phyloP scores from a whole-genome alignment of 768 basidiomycete genomes.

The Glaciozyma antarctica region DNA sequence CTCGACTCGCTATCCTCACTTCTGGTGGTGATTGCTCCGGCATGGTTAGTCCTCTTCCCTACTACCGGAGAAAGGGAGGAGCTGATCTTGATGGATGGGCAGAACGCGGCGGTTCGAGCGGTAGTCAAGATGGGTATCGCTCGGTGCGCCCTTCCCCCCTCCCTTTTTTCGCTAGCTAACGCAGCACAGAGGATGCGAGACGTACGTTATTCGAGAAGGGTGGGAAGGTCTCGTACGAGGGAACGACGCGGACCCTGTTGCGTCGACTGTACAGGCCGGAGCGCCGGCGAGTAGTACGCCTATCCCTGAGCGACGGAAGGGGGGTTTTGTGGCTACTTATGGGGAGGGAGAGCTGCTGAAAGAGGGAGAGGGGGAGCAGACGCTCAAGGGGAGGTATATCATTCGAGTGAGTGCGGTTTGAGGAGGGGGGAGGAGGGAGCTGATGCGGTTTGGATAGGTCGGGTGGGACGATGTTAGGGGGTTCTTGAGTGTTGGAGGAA shows the following conservation, averaged over 20 bases:
- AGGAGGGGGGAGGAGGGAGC: not conserved
- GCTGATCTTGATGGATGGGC: not conserved
- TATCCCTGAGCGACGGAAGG: not conserved
- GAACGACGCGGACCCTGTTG: constrained; percentile 47
- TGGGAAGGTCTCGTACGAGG: constrained; percentile 96
- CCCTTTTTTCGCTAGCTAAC: not conserved
- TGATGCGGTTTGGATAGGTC: constrained; percentile 42
- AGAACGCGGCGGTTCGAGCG: constrained; percentile 80
- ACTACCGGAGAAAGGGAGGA: too few species aligned
- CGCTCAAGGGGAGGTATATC: constrained; percentile 83
- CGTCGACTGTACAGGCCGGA: constrained; percentile 13
- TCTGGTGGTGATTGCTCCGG: constrained; percentile 97
- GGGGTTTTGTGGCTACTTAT: constrained; percentile 40
- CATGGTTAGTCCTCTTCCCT: too few species aligned
- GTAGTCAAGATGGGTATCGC: constrained; percentile 87
- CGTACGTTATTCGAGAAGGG: constrained; percentile 92
- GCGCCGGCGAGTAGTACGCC: constrained; percentile 34
- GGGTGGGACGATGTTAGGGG: constrained; percentile 98
- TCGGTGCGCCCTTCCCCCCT: constrained; percentile 49
- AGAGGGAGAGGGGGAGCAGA: constrained; percentile 58
- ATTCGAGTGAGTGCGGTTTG: constrained; percentile 46
- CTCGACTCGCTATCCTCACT: constrained; percentile 63
- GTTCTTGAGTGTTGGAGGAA: constrained; percentile 86
- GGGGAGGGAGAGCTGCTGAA: constrained; percentile 50
- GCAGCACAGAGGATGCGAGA: constrained; percentile 71